Base-by-base conservation (phyloP, 139 green algal genomes). In the Tetraselmis striata region DNA sequence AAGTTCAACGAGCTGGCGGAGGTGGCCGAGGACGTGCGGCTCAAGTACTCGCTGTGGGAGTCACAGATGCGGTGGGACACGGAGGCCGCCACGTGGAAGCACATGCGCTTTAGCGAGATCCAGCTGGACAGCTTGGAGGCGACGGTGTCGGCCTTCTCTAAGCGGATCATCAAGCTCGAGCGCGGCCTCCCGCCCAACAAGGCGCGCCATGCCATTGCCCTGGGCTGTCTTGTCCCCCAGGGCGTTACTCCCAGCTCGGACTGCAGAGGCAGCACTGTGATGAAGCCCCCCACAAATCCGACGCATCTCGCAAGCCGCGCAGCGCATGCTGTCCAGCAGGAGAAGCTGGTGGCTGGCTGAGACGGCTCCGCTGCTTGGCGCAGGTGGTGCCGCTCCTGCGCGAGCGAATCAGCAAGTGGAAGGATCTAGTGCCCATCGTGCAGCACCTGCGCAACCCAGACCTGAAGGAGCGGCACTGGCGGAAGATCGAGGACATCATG, bases 381-480 rank as follows among this genome's bases (percentile, higher is more conserved):
- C 26, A 28, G 26, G 29, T 79, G 1, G 28, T 32, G 28, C 76
- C 76, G 2, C 5, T 25, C 28, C 29, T 58, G 22, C 28, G 76
- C 28, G 29, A 32, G 28, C 24, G 22, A 2, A 45, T 59, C 76
- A 32, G 22, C 28, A 32, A 59, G 24, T 79, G 18, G 28, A 32
- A 59, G 28, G 28, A 59, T 2, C 5, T 79, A 2, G 22, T 58
- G 29, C 76, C 29, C 22, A 25, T 79, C 76, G 22, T 58, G 28
- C 79, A 83, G 79, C 26, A 32, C 67, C 80, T 84, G 80, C 75
- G 67, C 26, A 84, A 84, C 80, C 2, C 26, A 5, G 67, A 79
- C 67, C 30, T 84, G 29, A 84, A 84, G 80, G 67, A 77, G 80
- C 75, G 80, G 67, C 80, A 84, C 67, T 84, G 67, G 67, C 27